phyloP scores from a whole-genome alignment of 192 early-diverging fungal species.

The Backusella sp. region DNA sequence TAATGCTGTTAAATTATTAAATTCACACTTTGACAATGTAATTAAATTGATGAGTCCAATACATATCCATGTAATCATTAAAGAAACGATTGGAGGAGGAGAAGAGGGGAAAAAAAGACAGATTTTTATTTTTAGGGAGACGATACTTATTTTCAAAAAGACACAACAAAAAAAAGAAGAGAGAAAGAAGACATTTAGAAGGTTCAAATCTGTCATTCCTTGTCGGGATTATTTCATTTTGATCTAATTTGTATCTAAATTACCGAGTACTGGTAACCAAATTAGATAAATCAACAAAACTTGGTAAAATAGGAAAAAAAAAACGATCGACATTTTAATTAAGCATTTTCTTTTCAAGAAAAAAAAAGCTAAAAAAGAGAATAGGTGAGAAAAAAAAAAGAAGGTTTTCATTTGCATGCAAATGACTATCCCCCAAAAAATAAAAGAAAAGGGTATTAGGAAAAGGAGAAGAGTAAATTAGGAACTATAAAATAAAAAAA shows the following conservation, averaged over 20 bases:
- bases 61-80: conserved; percentile 8
- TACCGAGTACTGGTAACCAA: neutral
- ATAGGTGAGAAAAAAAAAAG: neutral
- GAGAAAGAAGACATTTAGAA: neutral
- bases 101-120: neutral
- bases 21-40: conserved; percentile 5
- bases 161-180: neutral
- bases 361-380: neutral
- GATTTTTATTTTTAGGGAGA: neutral
- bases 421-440: neutral
- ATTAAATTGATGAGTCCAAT: conserved; percentile 7
- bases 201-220: neutral
- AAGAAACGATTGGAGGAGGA: neutral
- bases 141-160: neutral
- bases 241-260: neutral
- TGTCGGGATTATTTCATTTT: conserved; percentile 11
- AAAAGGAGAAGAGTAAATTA: conserved; percentile 3
- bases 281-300: neutral
- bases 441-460: neutral
- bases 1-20: conserved; percentile 4
- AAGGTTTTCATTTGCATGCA: neutral
- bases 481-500: neutral
- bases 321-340: conserved; percentile 8
- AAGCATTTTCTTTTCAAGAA: neutral
- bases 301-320: neutral